A percentile compares a stretch with the other conserved stretches of the same genome.
Evolutionary conservation across 345 rosid genomes (phyloP).

Genomic region (Mangifera indica): DNA sequence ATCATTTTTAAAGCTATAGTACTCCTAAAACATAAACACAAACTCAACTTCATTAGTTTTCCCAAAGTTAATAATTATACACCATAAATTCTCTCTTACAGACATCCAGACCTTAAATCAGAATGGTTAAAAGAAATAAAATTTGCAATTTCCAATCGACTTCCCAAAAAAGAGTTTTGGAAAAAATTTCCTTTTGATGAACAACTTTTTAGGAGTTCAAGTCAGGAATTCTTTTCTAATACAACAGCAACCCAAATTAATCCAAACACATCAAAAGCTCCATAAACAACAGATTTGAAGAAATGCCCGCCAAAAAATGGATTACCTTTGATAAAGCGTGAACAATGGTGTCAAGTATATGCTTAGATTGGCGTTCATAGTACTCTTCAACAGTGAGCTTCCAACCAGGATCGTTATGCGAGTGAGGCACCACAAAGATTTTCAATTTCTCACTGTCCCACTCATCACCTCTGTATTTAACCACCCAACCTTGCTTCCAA

Average conservation of each 20-base stretch:
- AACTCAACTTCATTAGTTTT: not conserved
- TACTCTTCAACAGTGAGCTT: slow-evolving; percentile 82
- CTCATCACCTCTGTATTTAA: slow-evolving; percentile 68
- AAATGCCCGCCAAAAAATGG: not conserved
- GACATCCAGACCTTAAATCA: too few species aligned
- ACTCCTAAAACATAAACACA: not conserved
- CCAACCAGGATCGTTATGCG: slow-evolving; percentile 37
- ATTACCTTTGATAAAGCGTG: slow-evolving; percentile 78
- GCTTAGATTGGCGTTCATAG: slow-evolving; percentile 74
- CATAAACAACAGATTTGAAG: not conserved
- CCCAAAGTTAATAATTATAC: not conserved
- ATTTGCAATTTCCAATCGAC: too few species aligned
- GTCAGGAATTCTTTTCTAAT: too few species aligned
- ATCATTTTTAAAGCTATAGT: slow-evolving; percentile 3
- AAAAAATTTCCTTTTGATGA: too few species aligned
- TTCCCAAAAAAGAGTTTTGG: too few species aligned
- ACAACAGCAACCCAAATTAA: not conserved
- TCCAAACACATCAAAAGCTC: not conserved
- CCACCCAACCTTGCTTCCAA: slow-evolving; percentile 97
- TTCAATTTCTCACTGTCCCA: slow-evolving; percentile 88
- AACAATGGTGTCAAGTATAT: slow-evolving; percentile 83
- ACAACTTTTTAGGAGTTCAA: not conserved
- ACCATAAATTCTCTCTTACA: too few species aligned
- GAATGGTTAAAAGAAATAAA: too few species aligned
- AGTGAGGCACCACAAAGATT: slow-evolving; percentile 89